These are phyloP conservation scores for Fusarium foetens DNA, from an alignment of 2,329 filamentous ascomycete species.

Conservation along the genomic window DNA sequence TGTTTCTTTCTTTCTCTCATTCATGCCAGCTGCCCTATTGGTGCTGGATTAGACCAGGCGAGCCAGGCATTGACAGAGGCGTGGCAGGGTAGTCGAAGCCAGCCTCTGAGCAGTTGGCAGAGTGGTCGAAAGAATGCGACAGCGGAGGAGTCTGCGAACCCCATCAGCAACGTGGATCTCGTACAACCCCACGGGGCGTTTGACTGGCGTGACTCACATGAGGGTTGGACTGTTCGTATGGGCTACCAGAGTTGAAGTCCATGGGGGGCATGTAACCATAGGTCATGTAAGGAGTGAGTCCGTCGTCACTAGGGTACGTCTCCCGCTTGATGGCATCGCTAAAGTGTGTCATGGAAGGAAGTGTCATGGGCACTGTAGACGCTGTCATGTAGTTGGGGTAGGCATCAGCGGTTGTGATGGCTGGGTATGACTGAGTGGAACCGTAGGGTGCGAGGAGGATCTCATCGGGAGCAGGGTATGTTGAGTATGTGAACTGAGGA, in stretches of 20 bases:
- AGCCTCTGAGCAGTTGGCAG: conserved; percentile 69
- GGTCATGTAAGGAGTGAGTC: conserved; percentile 73
- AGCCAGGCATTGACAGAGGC: conserved; percentile 77
- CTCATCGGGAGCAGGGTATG: conserved; percentile 75
- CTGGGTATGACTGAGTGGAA: conserved; percentile 61
- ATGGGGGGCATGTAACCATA: conserved; percentile 73
- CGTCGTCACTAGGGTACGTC: conserved; percentile 64
- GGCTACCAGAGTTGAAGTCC: conserved; percentile 68
- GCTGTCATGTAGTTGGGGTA: conserved; percentile 67
- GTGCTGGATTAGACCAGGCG: conserved; percentile 63
- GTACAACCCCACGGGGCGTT: conserved; percentile 51
- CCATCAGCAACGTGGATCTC: conserved; percentile 61
- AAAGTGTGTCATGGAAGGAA: conserved; percentile 73
- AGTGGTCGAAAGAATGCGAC: conserved; percentile 77
- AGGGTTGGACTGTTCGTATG: conserved; percentile 75
- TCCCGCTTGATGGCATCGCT: conserved; percentile 75
- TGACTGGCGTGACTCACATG: conserved; percentile 73
- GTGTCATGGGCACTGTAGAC: conserved; percentile 65
- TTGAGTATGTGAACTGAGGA: conserved; percentile 72
- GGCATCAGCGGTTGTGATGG: conserved; percentile 61
- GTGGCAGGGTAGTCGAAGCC: conserved; percentile 75
- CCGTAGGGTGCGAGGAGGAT: conserved; percentile 69
- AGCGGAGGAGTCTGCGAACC: conserved; percentile 77
- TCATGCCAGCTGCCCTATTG: conserved; percentile 24
- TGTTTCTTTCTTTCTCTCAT: neutral